Percentiles rank a stretch among this genome's conserved stretches.
phyloP scores from a whole-genome alignment of 179 eudicot species.

The Beta lomatogona region DNA sequence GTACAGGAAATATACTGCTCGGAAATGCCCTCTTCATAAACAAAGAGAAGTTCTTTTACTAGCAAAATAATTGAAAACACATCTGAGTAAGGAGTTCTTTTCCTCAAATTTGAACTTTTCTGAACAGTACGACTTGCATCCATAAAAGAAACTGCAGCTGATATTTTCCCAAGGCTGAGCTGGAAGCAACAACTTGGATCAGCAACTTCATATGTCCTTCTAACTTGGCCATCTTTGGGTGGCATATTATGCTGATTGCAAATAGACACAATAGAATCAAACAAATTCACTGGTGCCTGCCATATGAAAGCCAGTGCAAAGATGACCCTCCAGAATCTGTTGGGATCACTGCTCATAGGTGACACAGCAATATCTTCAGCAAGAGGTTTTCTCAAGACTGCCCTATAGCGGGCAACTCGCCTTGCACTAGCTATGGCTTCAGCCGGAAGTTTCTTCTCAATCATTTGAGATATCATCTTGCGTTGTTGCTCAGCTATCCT shows the following conservation, averaged over 20 bases:
- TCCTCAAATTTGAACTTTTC: constrained; percentile 33
- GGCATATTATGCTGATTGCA: constrained; percentile 31
- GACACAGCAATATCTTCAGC: constrained; percentile 26
- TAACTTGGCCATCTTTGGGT: constrained; percentile 23
- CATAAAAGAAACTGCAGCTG: constrained; percentile 43
- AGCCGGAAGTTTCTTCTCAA: constrained; percentile 70
- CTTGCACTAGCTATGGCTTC: constrained; percentile 76
- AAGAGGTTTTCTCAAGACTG: constrained; percentile 30
- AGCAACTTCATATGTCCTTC: constrained; percentile 37
- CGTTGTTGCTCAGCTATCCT: constrained; percentile 49
- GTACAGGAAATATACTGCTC: constrained; percentile 54
- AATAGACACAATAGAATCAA: constrained; percentile 30
- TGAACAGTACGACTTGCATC: constrained; percentile 32
- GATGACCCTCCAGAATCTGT: constrained; percentile 34
- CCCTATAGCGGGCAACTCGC: constrained; percentile 62
- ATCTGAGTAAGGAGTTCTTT: constrained; percentile 38
- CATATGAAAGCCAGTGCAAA: constrained; percentile 44
- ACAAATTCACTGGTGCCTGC: constrained; percentile 39
- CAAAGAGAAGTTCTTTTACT: constrained; percentile 38
- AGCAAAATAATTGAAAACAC: constrained; percentile 43
- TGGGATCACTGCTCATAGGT: constrained; percentile 21
- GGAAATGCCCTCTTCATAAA: constrained; percentile 46
- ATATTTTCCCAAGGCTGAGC: constrained; percentile 55
- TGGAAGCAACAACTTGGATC: constrained; percentile 42
- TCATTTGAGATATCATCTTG: constrained; percentile 56